Conservation (phyloP, 768 basidiomycete species). For the Trichaptum fuscoviolaceum region DNA sequence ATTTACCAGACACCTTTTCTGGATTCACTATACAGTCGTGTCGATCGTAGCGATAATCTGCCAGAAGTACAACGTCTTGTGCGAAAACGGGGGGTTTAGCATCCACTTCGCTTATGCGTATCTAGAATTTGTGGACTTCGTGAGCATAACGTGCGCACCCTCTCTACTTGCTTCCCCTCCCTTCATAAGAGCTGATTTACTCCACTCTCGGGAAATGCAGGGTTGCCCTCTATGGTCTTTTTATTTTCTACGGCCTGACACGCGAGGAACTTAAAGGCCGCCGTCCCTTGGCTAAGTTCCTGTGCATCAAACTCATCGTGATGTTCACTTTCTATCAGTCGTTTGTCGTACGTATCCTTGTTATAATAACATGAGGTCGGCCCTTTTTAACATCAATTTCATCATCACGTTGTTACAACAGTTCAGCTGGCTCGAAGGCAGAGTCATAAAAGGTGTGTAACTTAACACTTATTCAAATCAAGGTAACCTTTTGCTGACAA, state of each 20-base stretch:
- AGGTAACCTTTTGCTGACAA: background rate
- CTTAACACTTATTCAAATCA: background rate
- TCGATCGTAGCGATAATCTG: conserved; percentile 80
- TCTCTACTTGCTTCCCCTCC: background rate
- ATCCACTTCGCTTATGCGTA: conserved; percentile 63
- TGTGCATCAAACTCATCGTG: conserved; percentile 82
- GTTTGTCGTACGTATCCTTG: conserved; percentile 50
- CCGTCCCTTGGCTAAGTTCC: conserved; percentile 78
- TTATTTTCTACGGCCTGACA: conserved; percentile 79
- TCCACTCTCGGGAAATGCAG: conserved; percentile 27
- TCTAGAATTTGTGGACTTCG: conserved; percentile 67
- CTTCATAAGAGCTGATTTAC: conserved; percentile 3
- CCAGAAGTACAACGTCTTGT: conserved; percentile 63
- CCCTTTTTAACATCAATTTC: background rate
- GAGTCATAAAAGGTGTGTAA: conserved; percentile 57
- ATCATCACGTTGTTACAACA: conserved; percentile 24
- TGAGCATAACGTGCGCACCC: conserved; percentile 65
- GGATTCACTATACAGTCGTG: conserved; percentile 29
- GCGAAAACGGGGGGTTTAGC: conserved; percentile 55
- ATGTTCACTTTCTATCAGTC: conserved; percentile 88
- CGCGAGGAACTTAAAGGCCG: conserved; percentile 73
- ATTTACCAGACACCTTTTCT: background rate
- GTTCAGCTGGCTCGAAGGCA: conserved; percentile 62
- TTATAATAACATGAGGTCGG: background rate
- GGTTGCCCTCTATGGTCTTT: conserved; percentile 79